Conservation (phyloP, 2,329 filamentous ascomycete genomes). For the Cadophora sp. region DNA sequence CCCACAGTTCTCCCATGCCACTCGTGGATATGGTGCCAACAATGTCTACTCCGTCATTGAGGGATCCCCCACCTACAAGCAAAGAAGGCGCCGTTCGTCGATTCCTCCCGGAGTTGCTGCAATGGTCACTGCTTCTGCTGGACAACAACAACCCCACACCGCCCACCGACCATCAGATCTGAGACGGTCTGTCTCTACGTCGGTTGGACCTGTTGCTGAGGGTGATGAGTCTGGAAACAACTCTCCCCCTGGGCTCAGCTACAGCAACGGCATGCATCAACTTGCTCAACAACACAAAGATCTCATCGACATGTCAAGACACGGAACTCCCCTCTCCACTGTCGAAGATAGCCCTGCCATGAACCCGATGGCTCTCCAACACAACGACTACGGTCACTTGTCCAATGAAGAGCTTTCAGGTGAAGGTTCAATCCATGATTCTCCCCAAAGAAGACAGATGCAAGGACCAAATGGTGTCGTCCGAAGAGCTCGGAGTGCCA, state of each 20-base stretch:
- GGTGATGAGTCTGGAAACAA: conserved; percentile 80
- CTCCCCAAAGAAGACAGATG: conserved; percentile 70
- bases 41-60: conserved; percentile 97
- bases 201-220: conserved; percentile 82
- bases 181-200: conserved; percentile 86
- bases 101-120: conserved; percentile 80
- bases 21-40: conserved; percentile 69
- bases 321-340: conserved; percentile 87
- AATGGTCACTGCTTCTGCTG: conserved; percentile 66
- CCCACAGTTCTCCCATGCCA: conserved; percentile 77
- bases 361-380: conserved; percentile 71
- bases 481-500: conserved; percentile 90
- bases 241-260: conserved; percentile 78
- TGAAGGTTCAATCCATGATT: conserved; percentile 64
- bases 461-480: conserved; percentile 77
- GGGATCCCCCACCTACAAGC: conserved; percentile 98
- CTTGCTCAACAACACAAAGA: conserved; percentile 77
- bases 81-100: conserved; percentile 90
- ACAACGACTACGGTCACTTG: conserved; percentile 72
- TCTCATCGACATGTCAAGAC: conserved; percentile 81
- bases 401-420: conserved; percentile 66
- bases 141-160: conserved; percentile 61
- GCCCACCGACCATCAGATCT: conserved; percentile 87
- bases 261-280: conserved; percentile 72
- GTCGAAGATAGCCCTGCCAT: conserved; percentile 83